Evolutionary conservation across 805 yeast genomes (phyloP).

Genomic region (Saturnispora quitensis): DNA sequence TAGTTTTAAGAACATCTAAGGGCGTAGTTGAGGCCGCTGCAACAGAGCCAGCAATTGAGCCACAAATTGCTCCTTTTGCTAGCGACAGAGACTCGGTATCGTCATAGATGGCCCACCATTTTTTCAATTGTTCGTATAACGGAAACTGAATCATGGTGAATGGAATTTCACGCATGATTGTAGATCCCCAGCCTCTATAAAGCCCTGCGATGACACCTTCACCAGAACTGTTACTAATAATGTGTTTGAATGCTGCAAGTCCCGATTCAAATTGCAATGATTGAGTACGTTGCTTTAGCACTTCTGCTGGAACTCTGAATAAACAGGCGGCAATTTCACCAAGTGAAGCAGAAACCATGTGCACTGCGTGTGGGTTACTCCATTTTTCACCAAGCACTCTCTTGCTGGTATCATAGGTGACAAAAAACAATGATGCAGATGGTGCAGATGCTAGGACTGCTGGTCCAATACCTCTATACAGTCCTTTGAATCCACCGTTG

Average conservation of each 20-base stretch:
- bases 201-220: constrained; percentile 74
- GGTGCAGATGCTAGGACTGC: constrained; percentile 96
- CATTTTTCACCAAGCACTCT: constrained; percentile 16
- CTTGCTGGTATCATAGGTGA: constrained; percentile 78
- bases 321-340: constrained; percentile 93
- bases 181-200: constrained; percentile 89
- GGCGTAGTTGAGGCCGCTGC: constrained; percentile 82
- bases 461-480: constrained; percentile 87
- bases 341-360: constrained; percentile 79
- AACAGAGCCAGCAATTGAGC: constrained; percentile 72
- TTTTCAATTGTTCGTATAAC: constrained; percentile 75
- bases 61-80: constrained; percentile 74
- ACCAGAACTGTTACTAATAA: constrained; percentile 57
- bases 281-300: constrained; percentile 91
- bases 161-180: constrained; percentile 92
- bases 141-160: constrained; percentile 96
- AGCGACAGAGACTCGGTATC: constrained; percentile 41
- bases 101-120: constrained; percentile 39
- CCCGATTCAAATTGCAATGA: constrained; percentile 53
- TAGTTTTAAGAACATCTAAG: constrained; percentile 66
- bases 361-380: constrained; percentile 38
- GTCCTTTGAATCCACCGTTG: constrained; percentile 90
- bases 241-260: constrained; percentile 51
- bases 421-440: constrained; percentile 63
- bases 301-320: constrained; percentile 95